phyloP scores from a whole-genome alignment of 2,329 filamentous ascomycete genomes.

The Botrytis fragariae region DNA sequence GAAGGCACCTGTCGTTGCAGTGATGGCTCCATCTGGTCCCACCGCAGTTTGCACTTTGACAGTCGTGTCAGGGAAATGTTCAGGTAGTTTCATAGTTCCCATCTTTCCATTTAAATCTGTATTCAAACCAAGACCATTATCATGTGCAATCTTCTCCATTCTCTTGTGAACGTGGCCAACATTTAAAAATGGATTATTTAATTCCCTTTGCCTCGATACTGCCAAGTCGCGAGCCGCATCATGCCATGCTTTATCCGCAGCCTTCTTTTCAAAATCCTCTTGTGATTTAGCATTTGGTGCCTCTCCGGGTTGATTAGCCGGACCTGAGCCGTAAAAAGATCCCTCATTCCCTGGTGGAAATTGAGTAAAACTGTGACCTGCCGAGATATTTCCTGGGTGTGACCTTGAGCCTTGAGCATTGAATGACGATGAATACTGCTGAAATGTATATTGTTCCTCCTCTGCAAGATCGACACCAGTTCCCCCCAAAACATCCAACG shows the following conservation, averaged over 20 bases:
- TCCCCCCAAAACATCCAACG: slow-evolving; percentile 78
- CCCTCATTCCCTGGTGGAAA: slow-evolving; percentile 55
- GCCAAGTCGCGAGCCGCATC: slow-evolving; percentile 56
- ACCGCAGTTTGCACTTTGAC: slow-evolving; percentile 55
- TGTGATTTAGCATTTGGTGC: slow-evolving; percentile 50
- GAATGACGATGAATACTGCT: slow-evolving; percentile 57
- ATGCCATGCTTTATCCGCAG: slow-evolving; percentile 63
- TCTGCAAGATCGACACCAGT: slow-evolving; percentile 85
- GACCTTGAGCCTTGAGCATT: slow-evolving; percentile 45
- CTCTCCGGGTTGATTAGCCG: slow-evolving; percentile 59
- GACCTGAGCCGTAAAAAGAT: slow-evolving; percentile 63
- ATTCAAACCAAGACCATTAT: slow-evolving; percentile 56
- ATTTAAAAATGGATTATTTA: slow-evolving; percentile 52
- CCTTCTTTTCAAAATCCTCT: slow-evolving; percentile 63
- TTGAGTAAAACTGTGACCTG: slow-evolving; percentile 49
- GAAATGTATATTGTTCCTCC: slow-evolving; percentile 79
- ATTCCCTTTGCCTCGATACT: slow-evolving; percentile 56
- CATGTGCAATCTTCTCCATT: slow-evolving; percentile 56
- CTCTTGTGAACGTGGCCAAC: slow-evolving; percentile 39
- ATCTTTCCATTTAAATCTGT: slow-evolving; percentile 55
- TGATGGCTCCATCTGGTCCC: slow-evolving; percentile 62
- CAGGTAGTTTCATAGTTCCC: slow-evolving; percentile 38
- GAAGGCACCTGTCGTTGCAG: slow-evolving; percentile 64
- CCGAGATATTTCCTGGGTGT: slow-evolving; percentile 42
- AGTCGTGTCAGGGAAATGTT: slow-evolving; percentile 30